Percentiles rank a stretch among this genome's conserved stretches.
phyloP scores from a whole-genome alignment of 1,139 yeast genomes.

The Torulaspora globosa region DNA sequence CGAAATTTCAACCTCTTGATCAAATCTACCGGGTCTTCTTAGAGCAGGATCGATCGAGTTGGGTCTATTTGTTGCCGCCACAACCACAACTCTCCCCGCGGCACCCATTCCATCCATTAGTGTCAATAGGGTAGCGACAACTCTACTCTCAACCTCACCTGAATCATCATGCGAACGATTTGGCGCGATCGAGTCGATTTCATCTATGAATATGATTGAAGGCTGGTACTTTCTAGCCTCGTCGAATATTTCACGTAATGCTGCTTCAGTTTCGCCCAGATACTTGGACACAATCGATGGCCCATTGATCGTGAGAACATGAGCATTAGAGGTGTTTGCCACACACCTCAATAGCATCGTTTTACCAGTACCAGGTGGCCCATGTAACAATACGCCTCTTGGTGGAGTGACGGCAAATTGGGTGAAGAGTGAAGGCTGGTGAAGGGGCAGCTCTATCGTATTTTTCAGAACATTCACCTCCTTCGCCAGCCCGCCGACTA shows the following conservation, averaged over 20 bases:
- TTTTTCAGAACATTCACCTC: slow-evolving; percentile 61
- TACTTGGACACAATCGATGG: slow-evolving; percentile 91
- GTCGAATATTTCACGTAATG: slow-evolving; percentile 70
- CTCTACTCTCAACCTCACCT: slow-evolving; percentile 84
- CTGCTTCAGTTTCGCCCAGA: slow-evolving; percentile 87
- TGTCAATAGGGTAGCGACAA: slow-evolving; percentile 82
- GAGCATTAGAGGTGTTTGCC: slow-evolving; percentile 69
- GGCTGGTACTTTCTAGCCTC: slow-evolving; percentile 88
- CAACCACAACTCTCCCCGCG: slow-evolving; percentile 63
- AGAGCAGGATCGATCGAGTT: slow-evolving; percentile 79
- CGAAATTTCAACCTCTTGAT: slow-evolving; percentile 77
- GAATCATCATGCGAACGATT: slow-evolving; percentile 75
- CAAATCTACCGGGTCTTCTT: slow-evolving; percentile 90
- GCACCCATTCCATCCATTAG: slow-evolving; percentile 87
- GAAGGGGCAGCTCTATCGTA: slow-evolving; percentile 75
- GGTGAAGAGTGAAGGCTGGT: slow-evolving; percentile 68
- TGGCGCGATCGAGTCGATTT: slow-evolving; percentile 87
- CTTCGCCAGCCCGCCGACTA: slow-evolving; percentile 72
- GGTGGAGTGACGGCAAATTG: slow-evolving; percentile 91
- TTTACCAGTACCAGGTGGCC: slow-evolving; percentile 98
- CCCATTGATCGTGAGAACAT: slow-evolving; percentile 79
- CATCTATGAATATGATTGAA: slow-evolving; percentile 81
- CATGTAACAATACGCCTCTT: slow-evolving; percentile 82
- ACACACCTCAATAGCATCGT: slow-evolving; percentile 82
- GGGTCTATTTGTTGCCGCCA: slow-evolving; percentile 82